Evolutionary conservation across 2,329 filamentous ascomycete genomes (phyloP).

Genomic region (Aspergillus melleus): DNA sequence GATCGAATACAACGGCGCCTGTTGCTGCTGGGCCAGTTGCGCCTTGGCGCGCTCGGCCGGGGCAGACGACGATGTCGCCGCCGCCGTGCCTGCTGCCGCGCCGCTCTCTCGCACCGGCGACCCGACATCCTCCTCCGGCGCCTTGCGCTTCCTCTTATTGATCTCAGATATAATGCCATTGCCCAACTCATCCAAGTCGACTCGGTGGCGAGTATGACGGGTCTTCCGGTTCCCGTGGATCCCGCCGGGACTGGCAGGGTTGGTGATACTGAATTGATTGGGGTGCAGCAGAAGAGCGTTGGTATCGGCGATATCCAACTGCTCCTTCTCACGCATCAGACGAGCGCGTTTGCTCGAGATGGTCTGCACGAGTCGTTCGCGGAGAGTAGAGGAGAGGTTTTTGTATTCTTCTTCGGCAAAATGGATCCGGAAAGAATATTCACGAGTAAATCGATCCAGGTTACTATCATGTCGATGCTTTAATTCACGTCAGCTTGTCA

Average conservation of each 20-base stretch:
- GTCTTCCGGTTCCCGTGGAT: slow-evolving; percentile 63
- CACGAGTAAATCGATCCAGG: slow-evolving; percentile 56
- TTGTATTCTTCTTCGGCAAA: slow-evolving; percentile 65
- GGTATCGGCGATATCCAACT: slow-evolving; percentile 65
- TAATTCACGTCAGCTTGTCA: slow-evolving; percentile 1
- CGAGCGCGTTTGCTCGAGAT: slow-evolving; percentile 58
- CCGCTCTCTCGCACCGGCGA: slow-evolving; percentile 56
- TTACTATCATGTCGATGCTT: slow-evolving; percentile 60
- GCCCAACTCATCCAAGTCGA: slow-evolving; percentile 54
- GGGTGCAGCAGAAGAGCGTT: slow-evolving; percentile 65
- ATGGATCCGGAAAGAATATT: slow-evolving; percentile 60
- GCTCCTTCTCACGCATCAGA: slow-evolving; percentile 65
- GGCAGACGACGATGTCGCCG: slow-evolving; percentile 32
- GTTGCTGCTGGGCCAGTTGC: slow-evolving; percentile 56
- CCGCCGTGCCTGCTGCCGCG: slow-evolving; percentile 13
- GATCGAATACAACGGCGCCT: slow-evolving; percentile 60
- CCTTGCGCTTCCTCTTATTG: slow-evolving; percentile 61
- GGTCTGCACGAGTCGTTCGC: slow-evolving; percentile 60
- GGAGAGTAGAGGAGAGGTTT: slow-evolving; percentile 58
- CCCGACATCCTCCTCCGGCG: slow-evolving; percentile 57
- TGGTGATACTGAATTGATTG: slow-evolving; percentile 65
- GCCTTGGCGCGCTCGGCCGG: slow-evolving; percentile 56
- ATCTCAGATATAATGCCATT: slow-evolving; percentile 49
- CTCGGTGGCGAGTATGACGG: slow-evolving; percentile 60
- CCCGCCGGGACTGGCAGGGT: slow-evolving; percentile 63